A percentile compares a stretch with the other conserved stretches of the same genome.
These are phyloP conservation scores for Saccharomycopsis fodiens DNA, from an alignment of 805 yeast species.

Conservation along the genomic window DNA sequence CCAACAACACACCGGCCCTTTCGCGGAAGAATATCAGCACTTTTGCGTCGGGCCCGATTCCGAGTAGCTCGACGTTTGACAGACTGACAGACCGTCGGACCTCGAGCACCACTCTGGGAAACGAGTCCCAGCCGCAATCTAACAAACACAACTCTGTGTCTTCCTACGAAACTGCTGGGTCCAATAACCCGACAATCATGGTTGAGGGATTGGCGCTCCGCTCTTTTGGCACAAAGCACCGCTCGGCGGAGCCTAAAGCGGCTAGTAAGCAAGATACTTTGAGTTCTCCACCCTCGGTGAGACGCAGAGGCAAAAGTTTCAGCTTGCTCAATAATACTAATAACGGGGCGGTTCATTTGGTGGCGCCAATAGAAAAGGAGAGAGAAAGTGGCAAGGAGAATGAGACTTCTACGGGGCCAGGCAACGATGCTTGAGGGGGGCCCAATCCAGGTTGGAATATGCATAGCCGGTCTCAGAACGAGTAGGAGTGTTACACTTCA, in stretches of 20 bases:
- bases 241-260: constrained; percentile 1
- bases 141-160: background rate
- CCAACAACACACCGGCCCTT: constrained; percentile 10
- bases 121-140: background rate
- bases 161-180: background rate
- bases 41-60: background rate
- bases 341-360: background rate
- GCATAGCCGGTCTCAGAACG: too few species aligned
- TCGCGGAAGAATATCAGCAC: constrained; percentile 12
- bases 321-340: constrained; percentile 8
- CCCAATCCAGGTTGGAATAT: too few species aligned
- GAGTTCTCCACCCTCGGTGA: background rate
- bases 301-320: constrained; percentile 9
- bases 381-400: too few species aligned
- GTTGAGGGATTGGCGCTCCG: constrained; percentile 20
- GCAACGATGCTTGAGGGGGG: too few species aligned
- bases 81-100: too few species aligned
- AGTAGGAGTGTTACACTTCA: too few species aligned
- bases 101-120: background rate
- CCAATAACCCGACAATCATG: constrained; percentile 17
- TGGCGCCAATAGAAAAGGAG: background rate
- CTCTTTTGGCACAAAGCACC: constrained; percentile 18
- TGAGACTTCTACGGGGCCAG: too few species aligned
- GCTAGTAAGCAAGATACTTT: background rate
- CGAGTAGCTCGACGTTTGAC: background rate